Conservation (phyloP, 768 basidiomycete genomes). For the Hypsizygus marmoreus region DNA sequence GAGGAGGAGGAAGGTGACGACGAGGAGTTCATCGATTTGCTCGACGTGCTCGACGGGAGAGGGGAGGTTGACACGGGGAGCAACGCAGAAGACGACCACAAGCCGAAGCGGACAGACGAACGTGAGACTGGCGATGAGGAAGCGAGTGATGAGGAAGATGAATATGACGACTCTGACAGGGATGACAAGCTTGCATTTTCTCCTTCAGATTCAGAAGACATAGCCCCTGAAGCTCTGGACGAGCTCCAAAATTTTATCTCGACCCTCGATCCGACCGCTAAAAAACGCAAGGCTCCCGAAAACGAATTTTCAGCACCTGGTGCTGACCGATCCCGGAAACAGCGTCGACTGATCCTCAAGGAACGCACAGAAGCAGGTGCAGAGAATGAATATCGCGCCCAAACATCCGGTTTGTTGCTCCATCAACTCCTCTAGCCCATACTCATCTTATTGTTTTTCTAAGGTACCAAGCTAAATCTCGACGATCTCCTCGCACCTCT, state of each 20-base stretch:
- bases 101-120: slow-evolving; percentile 26
- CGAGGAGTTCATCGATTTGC: slow-evolving; percentile 61
- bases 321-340: slow-evolving; percentile 42
- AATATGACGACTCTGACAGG: slow-evolving; percentile 42
- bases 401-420: slow-evolving; percentile 42
- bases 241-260: slow-evolving; percentile 75
- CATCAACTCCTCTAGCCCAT: neutral
- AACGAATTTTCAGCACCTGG: slow-evolving; percentile 22
- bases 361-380: slow-evolving; percentile 79
- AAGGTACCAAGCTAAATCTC: slow-evolving; percentile 63
- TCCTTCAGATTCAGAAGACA: slow-evolving; percentile 51
- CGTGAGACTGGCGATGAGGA: slow-evolving; percentile 37
- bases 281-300: slow-evolving; percentile 70
- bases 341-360: slow-evolving; percentile 56
- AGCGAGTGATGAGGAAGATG: slow-evolving; percentile 33
- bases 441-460: slow-evolving; percentile 5
- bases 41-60: slow-evolving; percentile 69
- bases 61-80: slow-evolving; percentile 47
- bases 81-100: slow-evolving; percentile 33
- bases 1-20: slow-evolving; percentile 48
- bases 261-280: slow-evolving; percentile 56
- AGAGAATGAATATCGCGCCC: slow-evolving; percentile 79
- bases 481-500: slow-evolving; percentile 80
- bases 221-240: slow-evolving; percentile 60
- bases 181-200: slow-evolving; percentile 48